A percentile compares a stretch with the other conserved stretches of the same genome.
These are phyloP conservation scores for Massarina eburnea DNA, from an alignment of 2,329 filamentous ascomycete species.

Conservation along the genomic window DNA sequence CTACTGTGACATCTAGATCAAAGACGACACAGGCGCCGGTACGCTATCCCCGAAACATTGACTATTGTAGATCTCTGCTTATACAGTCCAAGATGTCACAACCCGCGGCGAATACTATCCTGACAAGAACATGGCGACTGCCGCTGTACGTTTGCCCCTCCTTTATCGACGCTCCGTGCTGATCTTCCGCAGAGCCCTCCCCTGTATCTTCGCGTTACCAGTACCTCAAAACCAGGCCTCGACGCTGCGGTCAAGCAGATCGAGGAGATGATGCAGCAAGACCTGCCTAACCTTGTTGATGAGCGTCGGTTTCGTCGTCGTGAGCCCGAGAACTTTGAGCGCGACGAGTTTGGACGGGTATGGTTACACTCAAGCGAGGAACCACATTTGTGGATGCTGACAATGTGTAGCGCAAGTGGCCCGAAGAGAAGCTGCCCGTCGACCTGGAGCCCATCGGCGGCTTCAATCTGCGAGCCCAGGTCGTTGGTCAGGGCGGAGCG, in stretches of 20 bases:
- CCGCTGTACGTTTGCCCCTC: conserved; percentile 66
- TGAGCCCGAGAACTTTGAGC: conserved; percentile 78
- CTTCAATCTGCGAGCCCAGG: conserved; percentile 94
- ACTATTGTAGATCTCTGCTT: conserved; percentile 59
- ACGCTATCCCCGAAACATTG: conserved; percentile 76
- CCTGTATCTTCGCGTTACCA: conserved; percentile 92
- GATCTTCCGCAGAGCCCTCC: conserved; percentile 71
- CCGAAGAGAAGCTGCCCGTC: conserved; percentile 91
- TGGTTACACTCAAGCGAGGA: conserved; percentile 14
- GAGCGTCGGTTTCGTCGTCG: conserved; percentile 87
- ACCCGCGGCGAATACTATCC: conserved; percentile 96
- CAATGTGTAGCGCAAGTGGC: conserved; percentile 84
- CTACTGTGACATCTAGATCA: conserved; percentile 90
- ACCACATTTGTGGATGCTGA: conserved; percentile 23
- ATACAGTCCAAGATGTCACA: conserved; percentile 88
- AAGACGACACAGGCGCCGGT: conserved; percentile 99
- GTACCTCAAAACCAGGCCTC: conserved; percentile 86
- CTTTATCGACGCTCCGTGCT: background rate
- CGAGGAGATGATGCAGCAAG: conserved; percentile 93
- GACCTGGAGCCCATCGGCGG: conserved; percentile 87
- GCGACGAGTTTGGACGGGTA: conserved; percentile 89
- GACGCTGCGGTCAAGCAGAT: conserved; percentile 86
- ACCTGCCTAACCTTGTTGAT: conserved; percentile 91
- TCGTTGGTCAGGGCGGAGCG: conserved; percentile 89
- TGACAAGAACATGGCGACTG: conserved; percentile 95